Evolutionary conservation across 345 rosid species (phyloP).

Genomic region (Melastoma malabathricum): DNA sequence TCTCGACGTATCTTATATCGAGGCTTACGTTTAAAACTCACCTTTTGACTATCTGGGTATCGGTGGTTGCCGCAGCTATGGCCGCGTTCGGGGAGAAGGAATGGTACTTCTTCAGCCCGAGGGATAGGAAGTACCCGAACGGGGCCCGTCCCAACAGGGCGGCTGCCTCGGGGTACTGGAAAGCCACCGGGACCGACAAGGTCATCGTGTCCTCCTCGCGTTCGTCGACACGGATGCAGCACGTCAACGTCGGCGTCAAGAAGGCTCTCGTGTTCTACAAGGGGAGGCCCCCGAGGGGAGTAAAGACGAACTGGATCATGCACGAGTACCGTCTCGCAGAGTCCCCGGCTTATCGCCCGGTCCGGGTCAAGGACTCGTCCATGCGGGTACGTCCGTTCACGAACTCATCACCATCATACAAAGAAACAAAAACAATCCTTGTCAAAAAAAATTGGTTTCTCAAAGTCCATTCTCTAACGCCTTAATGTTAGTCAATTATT

Average conservation of each 20-base stretch:
- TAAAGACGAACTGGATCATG: conserved; percentile 96
- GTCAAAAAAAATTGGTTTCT: too few relatives aligned
- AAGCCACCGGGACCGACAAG: conserved; percentile 95
- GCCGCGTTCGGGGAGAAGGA: conserved; percentile 92
- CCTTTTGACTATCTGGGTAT: neutral
- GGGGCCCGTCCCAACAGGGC: conserved; percentile 97
- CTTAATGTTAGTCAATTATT: too few relatives aligned
- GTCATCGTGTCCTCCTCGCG: conserved; percentile 27
- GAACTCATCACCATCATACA: too few relatives aligned
- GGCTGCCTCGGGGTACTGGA: conserved; percentile 95
- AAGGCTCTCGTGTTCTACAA: conserved; percentile 90
- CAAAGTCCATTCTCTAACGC: too few relatives aligned
- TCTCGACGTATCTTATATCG: neutral
- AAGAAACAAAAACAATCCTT: too few relatives aligned
- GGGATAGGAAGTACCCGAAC: conserved; percentile 94
- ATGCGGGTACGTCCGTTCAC: conserved; percentile 56
- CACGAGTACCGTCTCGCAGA: conserved; percentile 84
- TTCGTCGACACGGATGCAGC: conserved; percentile 9
- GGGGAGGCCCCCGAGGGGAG: conserved; percentile 93
- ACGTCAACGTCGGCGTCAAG: conserved; percentile 68
- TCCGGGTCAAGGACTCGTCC: conserved; percentile 51
- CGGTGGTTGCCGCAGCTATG: conserved; percentile 23
- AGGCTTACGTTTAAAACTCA: neutral
- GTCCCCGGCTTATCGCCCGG: conserved; percentile 12
- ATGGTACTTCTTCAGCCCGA: conserved; percentile 96